phyloP scores from a whole-genome alignment of 352 stramenopile species.

The Globisporangium paddicum region DNA sequence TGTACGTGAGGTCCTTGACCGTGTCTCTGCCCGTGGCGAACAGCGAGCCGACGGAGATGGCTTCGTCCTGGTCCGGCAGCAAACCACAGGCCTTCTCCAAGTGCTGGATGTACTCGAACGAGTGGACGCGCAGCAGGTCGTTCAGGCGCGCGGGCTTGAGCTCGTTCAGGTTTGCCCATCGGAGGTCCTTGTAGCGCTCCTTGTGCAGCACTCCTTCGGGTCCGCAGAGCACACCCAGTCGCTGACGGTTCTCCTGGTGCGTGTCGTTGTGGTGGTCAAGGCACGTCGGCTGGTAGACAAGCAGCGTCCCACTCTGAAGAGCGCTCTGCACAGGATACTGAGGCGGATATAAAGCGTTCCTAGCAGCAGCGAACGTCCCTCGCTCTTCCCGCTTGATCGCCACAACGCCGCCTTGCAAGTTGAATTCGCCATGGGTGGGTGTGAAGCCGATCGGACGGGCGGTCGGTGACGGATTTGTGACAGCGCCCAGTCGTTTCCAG shows the following conservation, averaged over 20 bases:
- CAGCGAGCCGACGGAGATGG: constrained; percentile 36
- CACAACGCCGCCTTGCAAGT: not conserved
- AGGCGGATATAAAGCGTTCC: not conserved
- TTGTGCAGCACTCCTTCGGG: constrained; percentile 62
- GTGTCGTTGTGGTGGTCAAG: constrained; percentile 72
- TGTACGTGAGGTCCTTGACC: constrained; percentile 28
- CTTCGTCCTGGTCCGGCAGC: constrained; percentile 44
- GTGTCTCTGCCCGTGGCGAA: constrained; percentile 18
- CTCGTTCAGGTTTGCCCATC: constrained; percentile 54
- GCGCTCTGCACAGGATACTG: constrained; percentile 22
- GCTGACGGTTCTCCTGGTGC: constrained; percentile 66
- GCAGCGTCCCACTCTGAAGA: constrained; percentile 25
- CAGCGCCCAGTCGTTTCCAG: constrained; percentile 29
- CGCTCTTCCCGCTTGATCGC: not conserved
- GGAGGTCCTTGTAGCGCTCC: constrained; percentile 54
- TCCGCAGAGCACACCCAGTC: constrained; percentile 45
- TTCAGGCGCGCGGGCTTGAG: constrained; percentile 42
- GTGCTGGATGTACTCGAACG: constrained; percentile 60
- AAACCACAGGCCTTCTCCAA: constrained; percentile 33
- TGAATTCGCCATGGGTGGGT: not conserved
- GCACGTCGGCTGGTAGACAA: constrained; percentile 69
- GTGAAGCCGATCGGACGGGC: not conserved
- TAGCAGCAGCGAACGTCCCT: not conserved
- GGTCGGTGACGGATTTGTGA: not conserved
- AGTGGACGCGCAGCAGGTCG: constrained; percentile 62